These are phyloP conservation scores for Saccharomycopsis javanensis DNA, from an alignment of 805 yeast genomes.

Conservation along the genomic window DNA sequence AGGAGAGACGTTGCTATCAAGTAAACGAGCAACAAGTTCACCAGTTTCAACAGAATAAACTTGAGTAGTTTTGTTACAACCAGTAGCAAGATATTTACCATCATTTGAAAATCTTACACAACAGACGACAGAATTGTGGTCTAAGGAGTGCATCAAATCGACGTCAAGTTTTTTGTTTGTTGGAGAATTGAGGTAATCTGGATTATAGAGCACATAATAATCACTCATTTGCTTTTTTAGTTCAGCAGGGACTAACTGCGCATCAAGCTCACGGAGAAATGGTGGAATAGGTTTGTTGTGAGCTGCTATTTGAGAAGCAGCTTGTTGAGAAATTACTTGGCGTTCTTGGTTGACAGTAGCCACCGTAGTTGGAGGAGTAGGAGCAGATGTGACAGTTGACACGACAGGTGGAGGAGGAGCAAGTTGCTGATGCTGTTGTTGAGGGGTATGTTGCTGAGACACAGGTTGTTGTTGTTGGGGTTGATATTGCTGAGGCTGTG, in stretches of 20 bases:
- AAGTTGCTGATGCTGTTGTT: conserved; percentile 14
- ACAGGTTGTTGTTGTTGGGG: conserved; percentile 17
- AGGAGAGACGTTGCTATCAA: conserved; percentile 54
- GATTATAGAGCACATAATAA: conserved; percentile 84
- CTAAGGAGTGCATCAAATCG: conserved; percentile 80
- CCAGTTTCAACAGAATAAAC: conserved; percentile 91
- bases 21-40: conserved; percentile 73
- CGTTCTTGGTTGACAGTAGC: neutral
- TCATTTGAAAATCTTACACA: conserved; percentile 89
- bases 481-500: neutral
- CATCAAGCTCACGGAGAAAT: conserved; percentile 68
- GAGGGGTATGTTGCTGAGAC: conserved; percentile 18
- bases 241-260: conserved; percentile 62
- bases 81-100: conserved; percentile 93
- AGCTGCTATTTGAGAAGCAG: conserved; percentile 27
- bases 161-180: conserved; percentile 71
- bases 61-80: conserved; percentile 93
- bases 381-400: conserved; percentile 11
- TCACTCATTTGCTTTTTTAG: conserved; percentile 77
- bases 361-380: neutral
- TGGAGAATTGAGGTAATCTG: conserved; percentile 33
- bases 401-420: conserved; percentile 13
- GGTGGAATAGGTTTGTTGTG: conserved; percentile 39
- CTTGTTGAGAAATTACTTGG: neutral
- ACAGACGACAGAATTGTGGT: conserved; percentile 91